Base-by-base conservation (phyloP, 208 protist genomes). In the Polymyxa betae region DNA sequence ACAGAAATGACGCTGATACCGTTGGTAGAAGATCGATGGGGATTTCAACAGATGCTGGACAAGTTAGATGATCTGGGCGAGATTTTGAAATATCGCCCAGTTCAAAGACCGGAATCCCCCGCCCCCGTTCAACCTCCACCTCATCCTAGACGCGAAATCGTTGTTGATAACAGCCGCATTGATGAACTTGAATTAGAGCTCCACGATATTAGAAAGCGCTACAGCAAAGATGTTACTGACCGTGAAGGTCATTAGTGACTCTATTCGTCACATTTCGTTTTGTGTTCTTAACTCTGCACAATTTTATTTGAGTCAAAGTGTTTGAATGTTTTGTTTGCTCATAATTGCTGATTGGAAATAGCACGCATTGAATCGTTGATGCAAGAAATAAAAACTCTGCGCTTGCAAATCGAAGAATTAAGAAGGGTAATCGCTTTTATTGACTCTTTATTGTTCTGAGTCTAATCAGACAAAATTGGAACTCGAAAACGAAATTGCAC, bases 61-160 rank as follows among this genome's bases (percentile, higher is more conserved):
- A 82, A 82, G 72, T 35, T 82, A n/a, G 72, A 82, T 43, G 5
- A 82, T n/a, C n/a, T 82, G 5, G 72, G 72, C 35, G 72, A 82
- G 40, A 35, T 82, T 20, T 82, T 60, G 49, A 29, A 24, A 5
- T 29, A 60, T 60, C 49, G 49, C 49, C 12, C 72, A 35, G n/a
- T 35, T n/a, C 16, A 82, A 40, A 82, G 16, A 16, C 10, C 16
- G 72, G 16, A n/a, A 20, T 43, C 72, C 5, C 72, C 72, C 5
- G 5, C 72, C 16, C 72, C 72, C 5, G 16, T n/a, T 5, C 16
- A 35, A 5, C 40, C 72, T 20, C 72, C 72, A n/a, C 40, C 72
- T 35, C n/a, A n/a, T n/a, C 72, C 72, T 5, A 43, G 16, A 16
- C 5, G 16, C n/a, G 16, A n/a, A 5, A n/a, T 82, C 35, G 72